A percentile compares a stretch with the other conserved stretches of the same genome.
phyloP scores from a whole-genome alignment of 2,329 filamentous ascomycete species.

The Colletotrichum magnum region DNA sequence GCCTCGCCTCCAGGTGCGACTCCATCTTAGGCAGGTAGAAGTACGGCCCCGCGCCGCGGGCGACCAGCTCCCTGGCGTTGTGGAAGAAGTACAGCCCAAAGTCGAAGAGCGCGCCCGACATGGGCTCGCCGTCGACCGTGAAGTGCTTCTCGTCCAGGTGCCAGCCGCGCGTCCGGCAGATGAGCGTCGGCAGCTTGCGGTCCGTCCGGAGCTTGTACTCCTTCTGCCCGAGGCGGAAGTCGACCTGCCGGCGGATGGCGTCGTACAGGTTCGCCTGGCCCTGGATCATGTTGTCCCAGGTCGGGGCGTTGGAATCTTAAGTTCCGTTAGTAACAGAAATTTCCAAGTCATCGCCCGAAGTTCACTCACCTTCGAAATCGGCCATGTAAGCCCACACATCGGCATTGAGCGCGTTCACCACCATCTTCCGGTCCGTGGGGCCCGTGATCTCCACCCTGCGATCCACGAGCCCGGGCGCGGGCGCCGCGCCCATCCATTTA shows the following conservation, averaged over 20 bases:
- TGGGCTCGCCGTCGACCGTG: slow-evolving; percentile 88
- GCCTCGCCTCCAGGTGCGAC: slow-evolving; percentile 88
- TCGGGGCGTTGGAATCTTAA: slow-evolving; percentile 83
- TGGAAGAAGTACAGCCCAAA: slow-evolving; percentile 97
- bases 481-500: slow-evolving; percentile 87
- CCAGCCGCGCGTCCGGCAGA: slow-evolving; percentile 90
- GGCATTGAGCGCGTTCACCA: slow-evolving; percentile 90
- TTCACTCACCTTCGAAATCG: slow-evolving; percentile 80
- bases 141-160: slow-evolving; percentile 95
- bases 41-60: slow-evolving; percentile 84
- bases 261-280: slow-evolving; percentile 93
- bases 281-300: slow-evolving; percentile 96
- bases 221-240: slow-evolving; percentile 90
- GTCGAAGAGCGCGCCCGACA: slow-evolving; percentile 88
- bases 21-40: slow-evolving; percentile 95
- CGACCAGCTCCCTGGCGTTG: slow-evolving; percentile 86
- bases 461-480: slow-evolving; percentile 87
- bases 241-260: slow-evolving; percentile 85
- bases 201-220: slow-evolving; percentile 94
- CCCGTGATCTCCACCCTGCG: slow-evolving; percentile 91
- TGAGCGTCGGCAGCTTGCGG: slow-evolving; percentile 82
- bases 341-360: no score
- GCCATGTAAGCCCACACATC: slow-evolving; percentile 97
- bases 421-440: slow-evolving; percentile 93
- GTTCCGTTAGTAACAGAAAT: not conserved